Conservation (phyloP, 2,329 filamentous ascomycete genomes). For the Penicillium freii region DNA sequence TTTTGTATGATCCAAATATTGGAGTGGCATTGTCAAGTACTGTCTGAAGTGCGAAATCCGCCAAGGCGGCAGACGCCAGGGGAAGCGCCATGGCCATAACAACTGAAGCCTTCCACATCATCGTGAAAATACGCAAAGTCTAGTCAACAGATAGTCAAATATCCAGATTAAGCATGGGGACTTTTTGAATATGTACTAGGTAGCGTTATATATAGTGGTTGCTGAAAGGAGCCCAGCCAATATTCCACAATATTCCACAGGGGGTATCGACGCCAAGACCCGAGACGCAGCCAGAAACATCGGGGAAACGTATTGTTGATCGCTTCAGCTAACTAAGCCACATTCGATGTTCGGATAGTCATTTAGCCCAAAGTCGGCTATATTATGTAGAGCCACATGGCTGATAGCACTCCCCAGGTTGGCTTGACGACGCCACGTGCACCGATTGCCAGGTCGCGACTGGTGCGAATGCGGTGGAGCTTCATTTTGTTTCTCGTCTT, state of each 20-base stretch:
- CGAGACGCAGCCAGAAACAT: not conserved
- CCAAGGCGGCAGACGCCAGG: slow-evolving; percentile 21
- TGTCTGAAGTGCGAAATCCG: slow-evolving; percentile 43
- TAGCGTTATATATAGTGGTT: not conserved
- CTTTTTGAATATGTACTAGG: not conserved
- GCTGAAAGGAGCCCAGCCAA: not conserved
- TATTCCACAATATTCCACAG: not conserved
- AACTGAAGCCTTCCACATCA: not conserved
- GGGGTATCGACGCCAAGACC: not conserved
- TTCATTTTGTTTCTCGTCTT: not conserved
- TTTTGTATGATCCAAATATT: slow-evolving; percentile 43
- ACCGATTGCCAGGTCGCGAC: not conserved
- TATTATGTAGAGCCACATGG: not conserved
- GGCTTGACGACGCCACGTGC: slow-evolving; percentile 3
- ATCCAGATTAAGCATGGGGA: too few relatives aligned
- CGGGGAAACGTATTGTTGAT: not conserved
- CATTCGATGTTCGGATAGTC: not conserved
- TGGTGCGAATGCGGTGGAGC: not conserved
- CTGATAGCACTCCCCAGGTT: not conserved
- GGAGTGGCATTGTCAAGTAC: slow-evolving; percentile 44
- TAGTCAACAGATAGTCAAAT: not conserved
- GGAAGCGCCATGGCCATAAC: not conserved
- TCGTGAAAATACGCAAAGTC: not conserved
- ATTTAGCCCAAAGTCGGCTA: not conserved
- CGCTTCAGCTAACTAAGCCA: not conserved